Base-by-base conservation (phyloP, 2,329 filamentous ascomycete genomes). In the Decorospora gaudefroyi region DNA sequence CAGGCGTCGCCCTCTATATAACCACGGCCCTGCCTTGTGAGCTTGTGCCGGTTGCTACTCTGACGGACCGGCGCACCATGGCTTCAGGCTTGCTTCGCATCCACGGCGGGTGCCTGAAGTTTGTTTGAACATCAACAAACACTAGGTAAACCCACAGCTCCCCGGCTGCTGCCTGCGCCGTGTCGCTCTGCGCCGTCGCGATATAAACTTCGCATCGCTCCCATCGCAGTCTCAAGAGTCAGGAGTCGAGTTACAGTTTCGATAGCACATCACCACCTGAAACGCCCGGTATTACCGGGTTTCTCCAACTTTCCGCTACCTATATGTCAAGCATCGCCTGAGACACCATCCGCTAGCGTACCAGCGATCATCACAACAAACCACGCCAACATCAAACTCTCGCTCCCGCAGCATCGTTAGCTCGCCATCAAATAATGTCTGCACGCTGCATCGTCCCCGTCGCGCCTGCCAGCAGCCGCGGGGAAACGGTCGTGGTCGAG, bases 401-500 rank as follows among this genome's bases (percentile, higher is more conserved):
- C n/a, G n/a, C 26, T 37, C 26, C 34, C 29, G 36, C 34, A 19
- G 25, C 21, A 12, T 22, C 32, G 32, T 22, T 42, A 36, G 36
- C 23, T 22, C 16, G 17, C 10, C 25, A 23, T 16, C 28, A 16
- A 23, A 5, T 10, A 26, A 57, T 57, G 53, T 18, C 43, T 27
- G 27, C 38, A 39, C 41, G 53, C 64, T 67, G 62, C 38, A 74
- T 88, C 46, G 70, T 88, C 40, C 79, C 81, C 49, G 73, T 89
- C 52, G 73, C 78, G 46, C 77, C 83, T 55, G 78, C 78, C 28
- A 79, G 79, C 44, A 63, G 59, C 15, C 72, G 77, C 31, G 72
- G 74, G 32, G 69, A 74, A 11, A 83, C 79, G 52, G 76, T 88
- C 19, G 75, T 90, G 15, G 62, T 87, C 12, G 78, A 87, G 57